Base-by-base conservation (phyloP, 768 basidiomycete genomes). In the Grammothele lineata region DNA sequence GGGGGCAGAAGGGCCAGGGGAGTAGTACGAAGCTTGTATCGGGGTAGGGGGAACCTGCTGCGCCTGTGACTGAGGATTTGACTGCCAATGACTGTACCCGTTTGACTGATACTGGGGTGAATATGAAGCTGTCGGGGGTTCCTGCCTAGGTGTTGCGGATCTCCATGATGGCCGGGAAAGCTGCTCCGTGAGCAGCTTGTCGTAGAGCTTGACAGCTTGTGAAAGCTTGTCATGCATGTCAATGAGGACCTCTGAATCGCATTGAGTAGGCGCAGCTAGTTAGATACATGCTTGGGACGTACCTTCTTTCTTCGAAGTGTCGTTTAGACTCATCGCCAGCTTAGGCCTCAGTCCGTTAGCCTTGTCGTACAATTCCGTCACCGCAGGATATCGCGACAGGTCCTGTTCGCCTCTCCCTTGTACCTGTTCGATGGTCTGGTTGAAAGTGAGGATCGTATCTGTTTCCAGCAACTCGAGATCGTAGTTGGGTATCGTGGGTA, bases 221-320 rank as follows among this genome's bases (percentile, higher is more conserved):
- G 91, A 88, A 9, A 99, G 66, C 66, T 97, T 95, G 38, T 87
- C 85, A 57, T 97, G 88, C 92, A 98, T 97, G 40, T 97, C 93
- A 6, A 81, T 73, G 27, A 99, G 70, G 62, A 94, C 74, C 64
- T 93, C 93, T 92, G 60, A 5, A 37, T 33, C 24, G 25, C 15
- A 26, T 23, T 21, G 47, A 30, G 47, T 2, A 45, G 36, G 19
- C 44, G 49, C 9, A 15, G n/a, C 30, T 25, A 21, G 6, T 8
- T 2, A 23, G 7, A n/a, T 6, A 4, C 14, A n/a, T n/a, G n/a
- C n/a, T n/a, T 33, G 18, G 25, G 17, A 69, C 79, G 60, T 54
- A 92, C 93, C 76, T 69, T 93, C 86, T 78, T 93, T 92, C 58
- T 85, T 73, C 15, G 79, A 81, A 2, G 91, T 75, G 56, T 97